A percentile compares a stretch with the other conserved stretches of the same genome.
phyloP scores from a whole-genome alignment of 2,329 filamentous ascomycete genomes.

The Colletotrichum filicis region DNA sequence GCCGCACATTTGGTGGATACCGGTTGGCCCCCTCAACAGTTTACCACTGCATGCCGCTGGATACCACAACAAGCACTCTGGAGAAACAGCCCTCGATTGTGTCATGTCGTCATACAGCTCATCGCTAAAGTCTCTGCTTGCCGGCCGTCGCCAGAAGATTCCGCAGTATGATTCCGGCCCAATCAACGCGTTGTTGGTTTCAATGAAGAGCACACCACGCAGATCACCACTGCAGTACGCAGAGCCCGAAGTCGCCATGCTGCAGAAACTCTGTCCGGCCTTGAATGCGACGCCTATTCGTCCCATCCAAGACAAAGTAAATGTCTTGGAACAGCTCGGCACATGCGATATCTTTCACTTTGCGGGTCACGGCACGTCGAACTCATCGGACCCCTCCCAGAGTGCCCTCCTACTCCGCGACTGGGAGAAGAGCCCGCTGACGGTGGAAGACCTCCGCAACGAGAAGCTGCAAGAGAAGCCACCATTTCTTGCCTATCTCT shows the following conservation, averaged over 20 bases:
- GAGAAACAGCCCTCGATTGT: background rate
- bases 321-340: background rate
- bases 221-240: too few species aligned
- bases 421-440: background rate
- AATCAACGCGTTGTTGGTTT: background rate
- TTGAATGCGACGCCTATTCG: background rate
- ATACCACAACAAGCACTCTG: background rate
- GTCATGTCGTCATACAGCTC: background rate
- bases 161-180: background rate
- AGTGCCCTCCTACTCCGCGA: background rate
- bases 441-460: background rate
- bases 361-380: background rate
- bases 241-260: too few species aligned
- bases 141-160: background rate
- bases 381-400: background rate
- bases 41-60: background rate
- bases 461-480: background rate
- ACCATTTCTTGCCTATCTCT: background rate
- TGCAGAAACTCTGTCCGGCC: background rate
- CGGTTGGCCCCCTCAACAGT: background rate
- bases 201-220: background rate
- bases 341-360: background rate
- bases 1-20: background rate
- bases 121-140: background rate
- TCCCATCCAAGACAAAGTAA: background rate